Conservation (phyloP, 2,329 filamentous ascomycete genomes). For the Akanthomyces lecanii region DNA sequence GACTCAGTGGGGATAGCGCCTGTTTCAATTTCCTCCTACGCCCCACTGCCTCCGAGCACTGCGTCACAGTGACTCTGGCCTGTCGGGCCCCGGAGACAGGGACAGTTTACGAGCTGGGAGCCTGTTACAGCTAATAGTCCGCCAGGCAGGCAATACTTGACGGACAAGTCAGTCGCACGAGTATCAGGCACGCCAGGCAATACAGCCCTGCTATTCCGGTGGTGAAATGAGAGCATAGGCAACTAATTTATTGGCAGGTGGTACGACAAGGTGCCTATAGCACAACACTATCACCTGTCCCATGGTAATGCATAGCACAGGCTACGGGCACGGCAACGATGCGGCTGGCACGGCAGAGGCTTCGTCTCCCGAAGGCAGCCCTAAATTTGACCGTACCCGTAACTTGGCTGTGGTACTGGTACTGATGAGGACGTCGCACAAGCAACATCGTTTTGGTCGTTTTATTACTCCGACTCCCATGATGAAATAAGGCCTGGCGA, state of each 20-base stretch:
- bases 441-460: background rate
- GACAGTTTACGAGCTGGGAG: background rate
- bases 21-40: slow-evolving; percentile 19
- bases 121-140: background rate
- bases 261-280: background rate
- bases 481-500: background rate
- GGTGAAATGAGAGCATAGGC: no score
- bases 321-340: background rate
- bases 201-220: no score
- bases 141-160: background rate
- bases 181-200: no score
- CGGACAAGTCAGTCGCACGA: no score
- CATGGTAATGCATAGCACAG: background rate
- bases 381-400: background rate
- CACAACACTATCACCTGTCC: background rate
- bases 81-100: background rate
- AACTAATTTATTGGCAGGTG: background rate
- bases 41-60: slow-evolving; percentile 5
- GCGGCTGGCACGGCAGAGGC: slow-evolving; percentile 7
- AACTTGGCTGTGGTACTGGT: background rate
- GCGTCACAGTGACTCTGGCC: slow-evolving; percentile 9
- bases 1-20: slow-evolving; percentile 21
- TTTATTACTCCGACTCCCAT: background rate
- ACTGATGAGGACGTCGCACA: background rate
- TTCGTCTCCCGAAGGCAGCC: background rate